phyloP scores from a whole-genome alignment of 2,329 filamentous ascomycete species.

The Fusarium sarcochroum region DNA sequence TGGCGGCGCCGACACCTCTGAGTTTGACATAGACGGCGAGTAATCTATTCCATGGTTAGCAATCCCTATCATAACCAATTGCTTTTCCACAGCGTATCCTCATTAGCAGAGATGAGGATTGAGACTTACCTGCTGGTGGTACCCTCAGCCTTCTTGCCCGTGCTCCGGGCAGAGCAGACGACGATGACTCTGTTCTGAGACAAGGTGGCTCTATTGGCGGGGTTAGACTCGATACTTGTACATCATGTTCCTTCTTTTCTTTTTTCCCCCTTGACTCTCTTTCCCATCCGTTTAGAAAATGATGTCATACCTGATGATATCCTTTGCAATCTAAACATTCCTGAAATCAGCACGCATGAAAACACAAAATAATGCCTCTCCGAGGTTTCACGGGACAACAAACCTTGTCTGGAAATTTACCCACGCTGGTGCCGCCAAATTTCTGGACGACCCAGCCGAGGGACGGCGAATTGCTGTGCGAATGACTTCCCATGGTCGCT shows the following conservation, averaged over 20 bases:
- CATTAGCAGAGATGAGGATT: not conserved
- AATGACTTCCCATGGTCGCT: constrained; percentile 52
- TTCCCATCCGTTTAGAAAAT: not conserved
- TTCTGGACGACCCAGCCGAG: constrained; percentile 90
- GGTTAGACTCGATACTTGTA: constrained; percentile 33
- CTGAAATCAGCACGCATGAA: constrained; percentile 19
- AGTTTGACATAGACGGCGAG: constrained; percentile 73
- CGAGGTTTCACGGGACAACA: constrained; percentile 47
- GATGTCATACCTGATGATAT: constrained; percentile 59
- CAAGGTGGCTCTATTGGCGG: constrained; percentile 61
- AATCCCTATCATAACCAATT: not conserved
- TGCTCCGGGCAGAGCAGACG: constrained; percentile 95
- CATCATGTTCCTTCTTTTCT: constrained; percentile 14
- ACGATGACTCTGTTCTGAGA: constrained; percentile 83
- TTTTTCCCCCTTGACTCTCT: not conserved
- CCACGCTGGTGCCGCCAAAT: constrained; percentile 94
- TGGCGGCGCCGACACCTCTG: constrained; percentile 65
- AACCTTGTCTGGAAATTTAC: constrained; percentile 86
- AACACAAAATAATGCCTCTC: constrained; percentile 13
- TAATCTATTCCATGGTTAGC: constrained; percentile 56
- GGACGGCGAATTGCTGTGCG: constrained; percentile 54
- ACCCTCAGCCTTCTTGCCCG: constrained; percentile 92
- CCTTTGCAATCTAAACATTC: constrained; percentile 55
- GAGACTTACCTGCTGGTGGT: constrained; percentile 89
- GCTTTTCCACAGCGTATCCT: not conserved